A percentile compares a stretch with the other conserved stretches of the same genome.
Evolutionary conservation across 257 asterid species (phyloP).

Genomic region (Salvia rosmarinus): DNA sequence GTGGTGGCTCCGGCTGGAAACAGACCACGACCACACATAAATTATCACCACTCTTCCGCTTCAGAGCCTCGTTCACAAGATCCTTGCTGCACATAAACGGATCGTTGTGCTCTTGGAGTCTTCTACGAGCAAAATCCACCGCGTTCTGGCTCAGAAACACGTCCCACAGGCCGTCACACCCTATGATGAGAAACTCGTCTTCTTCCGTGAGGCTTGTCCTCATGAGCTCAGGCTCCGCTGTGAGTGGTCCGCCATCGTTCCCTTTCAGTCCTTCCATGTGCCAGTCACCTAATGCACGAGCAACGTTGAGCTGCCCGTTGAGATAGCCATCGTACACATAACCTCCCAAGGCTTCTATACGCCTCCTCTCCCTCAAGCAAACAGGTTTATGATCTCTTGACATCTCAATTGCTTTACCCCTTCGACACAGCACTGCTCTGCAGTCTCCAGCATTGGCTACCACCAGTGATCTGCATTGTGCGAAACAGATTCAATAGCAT

Average conservation of each 20-base stretch:
- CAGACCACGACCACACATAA: constrained; percentile 84
- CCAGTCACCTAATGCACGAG: constrained; percentile 98
- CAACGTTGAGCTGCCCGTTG: constrained; percentile 88
- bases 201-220: constrained; percentile 69
- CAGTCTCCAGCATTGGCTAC: constrained; percentile 99
- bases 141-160: constrained; percentile 95
- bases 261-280: constrained; percentile 86
- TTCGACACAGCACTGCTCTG: constrained; percentile 91
- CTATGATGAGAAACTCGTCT: constrained; percentile 90
- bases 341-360: constrained; percentile 96
- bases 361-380: constrained; percentile 60
- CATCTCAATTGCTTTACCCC: constrained; percentile 96
- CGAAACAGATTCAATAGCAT: not conserved
- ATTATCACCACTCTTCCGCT: constrained; percentile 85
- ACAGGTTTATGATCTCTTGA: constrained; percentile 90
- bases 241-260: constrained; percentile 83
- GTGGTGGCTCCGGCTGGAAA: constrained; percentile 82
- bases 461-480: constrained; percentile 66
- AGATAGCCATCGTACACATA: constrained; percentile 84
- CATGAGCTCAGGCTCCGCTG: constrained; percentile 90
- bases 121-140: constrained; percentile 91
- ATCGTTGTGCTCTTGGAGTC: constrained; percentile 88
- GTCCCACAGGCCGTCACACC: constrained; percentile 96
- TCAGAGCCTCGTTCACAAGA: constrained; percentile 84
- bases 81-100: constrained; percentile 81